Evolutionary conservation across 1,139 yeast genomes (phyloP), one percentile per base, ranked within the genome.

Genomic region (Yamadazyma blattariae): DNA sequence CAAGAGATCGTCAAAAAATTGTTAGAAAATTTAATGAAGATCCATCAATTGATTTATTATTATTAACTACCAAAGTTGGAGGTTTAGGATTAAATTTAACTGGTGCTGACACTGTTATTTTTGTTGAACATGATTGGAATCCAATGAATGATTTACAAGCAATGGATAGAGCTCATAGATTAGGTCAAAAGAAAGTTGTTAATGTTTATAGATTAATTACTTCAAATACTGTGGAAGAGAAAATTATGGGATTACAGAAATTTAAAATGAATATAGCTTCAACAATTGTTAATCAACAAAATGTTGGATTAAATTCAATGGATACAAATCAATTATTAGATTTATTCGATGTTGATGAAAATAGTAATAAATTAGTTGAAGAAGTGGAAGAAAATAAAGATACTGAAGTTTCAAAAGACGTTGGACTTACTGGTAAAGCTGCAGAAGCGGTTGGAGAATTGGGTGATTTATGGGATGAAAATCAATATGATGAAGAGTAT

Each of bases 141-240:
- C 98, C 99, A 17, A 94, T 94, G 99, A 92, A 89, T 55, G 99
- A 94, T 67, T 70, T 94, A 41, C 99, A 94, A 59, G 99, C 99
- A 0, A 94, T 94, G 99, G 99, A 94, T 57, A 75, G 99, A 54
- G 98, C 98, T 0, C 99, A 94, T 61, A 76, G 99, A 59, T 79
- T 94, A 47, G 99, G 99, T 4, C 99, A 94, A 62, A 89, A 89
- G 67, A 92, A 90, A 57, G 97, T 92, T 25, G 99, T 94, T 30
- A 88, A 89, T 58, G 98, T 94, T 13, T 90, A 90, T 55, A 73
- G 97, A 50, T 72, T 94, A 48, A 87, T 94, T 49, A 94, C 99
- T 7, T 82, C 89, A 54, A 82, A 87, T 50, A 92, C 98, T 0
- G 69, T 94, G 45, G 99, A 94, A 58, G 98, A 92, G 55, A 90